Evolutionary conservation across 495 filamentous ascomycete genomes (phyloP).

Genomic region (Clohesyomyces aquaticus): DNA sequence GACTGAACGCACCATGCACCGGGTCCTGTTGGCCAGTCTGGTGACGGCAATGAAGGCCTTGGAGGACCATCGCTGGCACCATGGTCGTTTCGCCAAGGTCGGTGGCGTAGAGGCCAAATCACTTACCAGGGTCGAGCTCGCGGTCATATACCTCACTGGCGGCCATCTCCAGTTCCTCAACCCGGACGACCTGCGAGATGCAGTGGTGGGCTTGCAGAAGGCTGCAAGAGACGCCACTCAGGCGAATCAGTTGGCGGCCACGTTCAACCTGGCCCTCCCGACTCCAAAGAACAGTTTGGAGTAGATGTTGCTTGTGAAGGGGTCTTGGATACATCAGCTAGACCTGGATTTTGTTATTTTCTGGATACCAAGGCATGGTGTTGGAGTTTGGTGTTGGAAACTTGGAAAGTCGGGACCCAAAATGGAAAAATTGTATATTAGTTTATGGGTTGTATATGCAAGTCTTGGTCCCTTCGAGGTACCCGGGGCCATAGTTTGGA

Average conservation of each 20-base stretch:
- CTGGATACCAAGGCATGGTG: neutral
- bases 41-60: slow-evolving; percentile 89
- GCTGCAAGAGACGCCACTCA: slow-evolving; percentile 35
- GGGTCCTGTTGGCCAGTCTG: slow-evolving; percentile 80
- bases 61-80: slow-evolving; percentile 85
- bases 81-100: slow-evolving; percentile 81
- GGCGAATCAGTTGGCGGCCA: slow-evolving; percentile 19
- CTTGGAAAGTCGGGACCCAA: no score
- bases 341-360: no score
- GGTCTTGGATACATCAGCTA: no score
- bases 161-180: slow-evolving; percentile 45
- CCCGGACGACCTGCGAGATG: slow-evolving; percentile 24
- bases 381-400: neutral
- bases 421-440: neutral
- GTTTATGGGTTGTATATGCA: no score
- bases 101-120: slow-evolving; percentile 84
- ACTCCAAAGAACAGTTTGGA: slow-evolving; percentile 9
- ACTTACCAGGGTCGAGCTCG: slow-evolving; percentile 82
- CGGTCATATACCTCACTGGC: slow-evolving; percentile 50
- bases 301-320: neutral
- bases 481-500: no score
- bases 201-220: slow-evolving; percentile 34
- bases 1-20: slow-evolving; percentile 82
- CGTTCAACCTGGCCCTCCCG: slow-evolving; percentile 25
- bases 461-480: no score